A percentile compares a stretch with the other conserved stretches of the same genome.
These are phyloP conservation scores for Meredithiella fracta DNA, from an alignment of 2,329 filamentous ascomycete genomes.

Conservation along the genomic window DNA sequence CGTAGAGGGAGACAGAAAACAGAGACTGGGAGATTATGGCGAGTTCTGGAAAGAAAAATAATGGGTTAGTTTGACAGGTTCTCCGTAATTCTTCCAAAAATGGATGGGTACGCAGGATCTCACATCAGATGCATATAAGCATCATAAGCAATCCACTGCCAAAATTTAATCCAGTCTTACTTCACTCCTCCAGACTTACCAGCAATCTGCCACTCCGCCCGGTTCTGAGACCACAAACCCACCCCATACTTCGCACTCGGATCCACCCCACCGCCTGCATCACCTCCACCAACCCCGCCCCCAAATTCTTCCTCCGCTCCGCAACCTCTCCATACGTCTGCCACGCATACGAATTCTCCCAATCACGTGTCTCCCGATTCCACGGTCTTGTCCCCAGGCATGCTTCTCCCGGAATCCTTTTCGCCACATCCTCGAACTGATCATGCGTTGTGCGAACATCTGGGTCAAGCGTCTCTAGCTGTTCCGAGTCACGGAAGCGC, in stretches of 20 bases:
- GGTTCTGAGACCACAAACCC: conserved; percentile 75
- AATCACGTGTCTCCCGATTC: conserved; percentile 56
- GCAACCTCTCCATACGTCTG: conserved; percentile 67
- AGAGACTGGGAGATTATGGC: conserved; percentile 75
- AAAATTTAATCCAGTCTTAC: not conserved
- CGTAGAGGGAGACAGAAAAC: conserved; percentile 86
- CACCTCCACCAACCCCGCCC: conserved; percentile 69
- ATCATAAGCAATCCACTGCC: not conserved
- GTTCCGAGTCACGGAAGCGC: conserved; percentile 52
- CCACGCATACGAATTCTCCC: conserved; percentile 63
- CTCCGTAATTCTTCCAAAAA: no score
- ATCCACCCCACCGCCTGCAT: conserved; percentile 56
- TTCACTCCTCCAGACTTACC: conserved; percentile 27
- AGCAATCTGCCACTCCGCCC: conserved; percentile 74
- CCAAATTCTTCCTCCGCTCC: conserved; percentile 65
- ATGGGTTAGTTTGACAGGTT: conserved; percentile 2
- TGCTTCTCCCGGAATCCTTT: conserved; percentile 45
- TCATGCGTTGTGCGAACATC: conserved; percentile 59
- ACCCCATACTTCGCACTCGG: conserved; percentile 48
- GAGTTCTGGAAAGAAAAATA: conserved; percentile 42
- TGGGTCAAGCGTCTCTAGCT: conserved; percentile 59
- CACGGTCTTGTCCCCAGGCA: conserved; percentile 73
- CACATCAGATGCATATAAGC: not conserved
- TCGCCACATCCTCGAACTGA: conserved; percentile 54
- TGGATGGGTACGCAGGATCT: no score